phyloP scores from a whole-genome alignment of 352 stramenopile genomes.

The Halophytophthora polymorphica region DNA sequence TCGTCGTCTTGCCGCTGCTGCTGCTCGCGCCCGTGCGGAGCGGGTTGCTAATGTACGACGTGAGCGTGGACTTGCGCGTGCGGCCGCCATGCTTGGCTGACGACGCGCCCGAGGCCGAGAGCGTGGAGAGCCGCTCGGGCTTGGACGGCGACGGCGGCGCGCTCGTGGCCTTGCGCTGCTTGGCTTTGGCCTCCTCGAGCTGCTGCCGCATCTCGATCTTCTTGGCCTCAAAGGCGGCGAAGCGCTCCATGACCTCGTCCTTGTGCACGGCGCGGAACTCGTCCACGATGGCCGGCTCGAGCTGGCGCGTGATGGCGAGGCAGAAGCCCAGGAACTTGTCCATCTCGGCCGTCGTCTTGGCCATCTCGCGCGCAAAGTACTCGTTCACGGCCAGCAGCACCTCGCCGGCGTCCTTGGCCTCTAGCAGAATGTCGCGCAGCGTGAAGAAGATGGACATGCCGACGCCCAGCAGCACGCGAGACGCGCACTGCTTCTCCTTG shows the following conservation, averaged over 20 bases:
- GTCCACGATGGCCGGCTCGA: constrained; percentile 69
- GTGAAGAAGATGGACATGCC: constrained; percentile 81
- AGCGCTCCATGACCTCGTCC: constrained; percentile 79
- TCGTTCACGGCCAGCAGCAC: constrained; percentile 77
- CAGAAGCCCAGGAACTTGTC: constrained; percentile 68
- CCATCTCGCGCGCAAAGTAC: constrained; percentile 71
- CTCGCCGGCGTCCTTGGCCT: constrained; percentile 75
- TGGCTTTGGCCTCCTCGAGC: constrained; percentile 64
- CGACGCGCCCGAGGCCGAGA: constrained; percentile 31
- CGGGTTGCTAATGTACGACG: constrained; percentile 71
- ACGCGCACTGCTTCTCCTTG: constrained; percentile 62
- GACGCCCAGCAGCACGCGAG: constrained; percentile 65
- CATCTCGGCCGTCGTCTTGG: constrained; percentile 66
- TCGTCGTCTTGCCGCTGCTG: constrained; percentile 11
- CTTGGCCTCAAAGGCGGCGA: constrained; percentile 75
- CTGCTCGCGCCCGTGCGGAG: constrained; percentile 37
- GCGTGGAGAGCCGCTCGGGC: constrained; percentile 43
- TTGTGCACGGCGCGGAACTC: constrained; percentile 74
- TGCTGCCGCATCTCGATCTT: constrained; percentile 86
- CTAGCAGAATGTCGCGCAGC: constrained; percentile 48
- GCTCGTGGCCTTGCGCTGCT: constrained; percentile 33
- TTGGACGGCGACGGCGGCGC: constrained; percentile 60
- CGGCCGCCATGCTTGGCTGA: constrained; percentile 21
- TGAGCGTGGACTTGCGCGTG: constrained; percentile 28
- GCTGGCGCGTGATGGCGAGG: constrained; percentile 60